Evolutionary conservation across 805 yeast species (phyloP).

Genomic region (Metschnikowia santaceciliae): DNA sequence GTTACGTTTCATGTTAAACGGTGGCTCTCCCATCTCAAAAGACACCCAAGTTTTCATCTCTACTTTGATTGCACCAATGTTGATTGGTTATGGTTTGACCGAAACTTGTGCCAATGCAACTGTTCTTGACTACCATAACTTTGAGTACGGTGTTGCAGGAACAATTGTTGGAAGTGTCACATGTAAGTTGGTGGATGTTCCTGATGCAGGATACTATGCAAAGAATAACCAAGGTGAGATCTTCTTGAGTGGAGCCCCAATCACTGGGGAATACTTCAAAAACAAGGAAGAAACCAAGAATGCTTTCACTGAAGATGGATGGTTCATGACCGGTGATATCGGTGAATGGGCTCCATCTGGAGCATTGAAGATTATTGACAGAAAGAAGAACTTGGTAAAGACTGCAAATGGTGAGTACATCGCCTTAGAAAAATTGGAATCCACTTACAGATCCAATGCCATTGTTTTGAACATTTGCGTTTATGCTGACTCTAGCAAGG

Average conservation of each 20-base stretch:
- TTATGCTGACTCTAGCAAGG: constrained; percentile 83
- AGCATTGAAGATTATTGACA: constrained; percentile 78
- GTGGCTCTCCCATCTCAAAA: constrained; percentile 84
- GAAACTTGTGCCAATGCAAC: constrained; percentile 91
- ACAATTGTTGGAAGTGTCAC: constrained; percentile 79
- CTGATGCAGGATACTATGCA: constrained; percentile 88
- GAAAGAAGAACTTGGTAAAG: constrained; percentile 93
- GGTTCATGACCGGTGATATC: constrained; percentile 97
- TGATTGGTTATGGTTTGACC: constrained; percentile 94
- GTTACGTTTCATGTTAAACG: constrained; percentile 69
- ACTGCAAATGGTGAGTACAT: constrained; percentile 96
- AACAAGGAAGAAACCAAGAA: constrained; percentile 76
- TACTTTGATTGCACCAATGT: constrained; percentile 75
- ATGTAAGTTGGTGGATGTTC: constrained; percentile 83
- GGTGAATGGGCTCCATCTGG: constrained; percentile 89
- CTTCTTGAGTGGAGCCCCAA: constrained; percentile 69
- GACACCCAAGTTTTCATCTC: constrained; percentile 81
- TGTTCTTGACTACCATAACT: constrained; percentile 58
- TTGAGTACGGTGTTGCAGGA: constrained; percentile 78
- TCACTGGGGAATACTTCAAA: constrained; percentile 73
- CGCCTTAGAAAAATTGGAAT: constrained; percentile 92
- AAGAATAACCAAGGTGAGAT: constrained; percentile 93
- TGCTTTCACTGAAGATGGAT: constrained; percentile 80
- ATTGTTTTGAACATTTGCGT: constrained; percentile 81
- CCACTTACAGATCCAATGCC: constrained; percentile 80